Evolutionary conservation across 179 eudicot species (phyloP), one percentile per base, ranked within the genome.

Genomic region (Vitellaria paradoxa): DNA sequence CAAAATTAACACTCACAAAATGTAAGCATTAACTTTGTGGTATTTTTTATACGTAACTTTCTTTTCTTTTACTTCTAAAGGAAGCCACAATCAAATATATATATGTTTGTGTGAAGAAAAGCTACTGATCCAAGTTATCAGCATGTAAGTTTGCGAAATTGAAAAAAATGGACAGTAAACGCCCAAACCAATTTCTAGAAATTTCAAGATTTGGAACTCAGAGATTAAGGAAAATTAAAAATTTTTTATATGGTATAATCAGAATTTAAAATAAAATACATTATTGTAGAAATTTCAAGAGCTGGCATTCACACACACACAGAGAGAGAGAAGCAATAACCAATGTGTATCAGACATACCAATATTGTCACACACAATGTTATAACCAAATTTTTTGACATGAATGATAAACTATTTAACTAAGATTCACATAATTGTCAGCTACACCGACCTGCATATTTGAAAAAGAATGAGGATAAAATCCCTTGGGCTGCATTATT

Each of bases 401-500:
- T 11, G 17, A 9, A 55, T 55, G 59, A 14, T 55, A 9, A 14
- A 13, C 17, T 55, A 55, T 55, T 55, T 11, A 55, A 14, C 18
- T 55, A 55, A 55, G 17, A 13, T 3, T 1, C 4, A 14, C 59
- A 55, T 17, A 55, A 55, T 55, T 55, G 17, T 55, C 42, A 21
- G 61, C 42, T 7, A 20, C 50, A 69, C 50, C 20, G 65, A 83
- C 92, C 91, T 82, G 92, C 92, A 83, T 89, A 89, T 86, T 89
- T 89, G 78, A 89, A 89, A 87, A 89, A 89, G 76, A 89, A 89
- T 14, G 92, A 89, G 65, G 92, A 89, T 55, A 89, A 77, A 61
- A 89, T 89, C 76, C 91, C 92, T 84, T 89, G 92, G 15, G 92
- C 91, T 7, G 92, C 92, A 81, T 89, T 89, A 80, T 89, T 89